Conservation (phyloP, 1,284 basidiomycete genomes). For the Cutaneotrichosporon cutaneum region DNA sequence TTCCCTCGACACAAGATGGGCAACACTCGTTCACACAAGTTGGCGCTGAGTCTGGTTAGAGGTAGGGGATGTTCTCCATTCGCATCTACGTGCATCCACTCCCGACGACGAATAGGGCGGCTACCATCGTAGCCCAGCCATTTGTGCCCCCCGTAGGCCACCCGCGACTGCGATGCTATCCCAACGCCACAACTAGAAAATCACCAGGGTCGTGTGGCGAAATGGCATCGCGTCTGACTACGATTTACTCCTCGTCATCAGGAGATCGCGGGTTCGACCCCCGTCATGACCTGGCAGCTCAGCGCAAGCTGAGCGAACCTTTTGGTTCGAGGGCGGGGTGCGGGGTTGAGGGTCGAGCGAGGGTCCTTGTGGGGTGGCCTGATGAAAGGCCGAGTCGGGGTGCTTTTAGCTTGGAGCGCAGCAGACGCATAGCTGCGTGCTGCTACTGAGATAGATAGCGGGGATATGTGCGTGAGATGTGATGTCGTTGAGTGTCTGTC, state of each 20-base stretch:
- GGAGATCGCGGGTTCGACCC: background rate
- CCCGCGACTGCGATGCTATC: no score
- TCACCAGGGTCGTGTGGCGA: conserved; percentile 2
- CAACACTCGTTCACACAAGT: no score
- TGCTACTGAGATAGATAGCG: no score
- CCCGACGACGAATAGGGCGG: no score
- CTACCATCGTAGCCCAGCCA: no score
- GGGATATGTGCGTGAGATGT: no score
- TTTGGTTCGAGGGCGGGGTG: background rate
- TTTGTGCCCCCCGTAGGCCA: no score
- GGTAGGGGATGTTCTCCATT: no score
- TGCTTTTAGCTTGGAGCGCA: background rate
- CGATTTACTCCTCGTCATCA: conserved; percentile 2
- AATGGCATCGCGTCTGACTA: conserved; percentile 2
- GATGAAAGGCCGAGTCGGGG: background rate
- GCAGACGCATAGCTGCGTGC: background rate
- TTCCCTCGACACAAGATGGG: no score
- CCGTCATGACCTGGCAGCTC: background rate
- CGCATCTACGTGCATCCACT: no score
- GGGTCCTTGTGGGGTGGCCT: background rate
- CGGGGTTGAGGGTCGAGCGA: background rate
- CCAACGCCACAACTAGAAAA: background rate
- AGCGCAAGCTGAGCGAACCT: background rate
- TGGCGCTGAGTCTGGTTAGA: no score
- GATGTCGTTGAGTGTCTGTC: no score